Evolutionary conservation across 352 stramenopile genomes (phyloP).

Genomic region (Globisporangium okanoganense): DNA sequence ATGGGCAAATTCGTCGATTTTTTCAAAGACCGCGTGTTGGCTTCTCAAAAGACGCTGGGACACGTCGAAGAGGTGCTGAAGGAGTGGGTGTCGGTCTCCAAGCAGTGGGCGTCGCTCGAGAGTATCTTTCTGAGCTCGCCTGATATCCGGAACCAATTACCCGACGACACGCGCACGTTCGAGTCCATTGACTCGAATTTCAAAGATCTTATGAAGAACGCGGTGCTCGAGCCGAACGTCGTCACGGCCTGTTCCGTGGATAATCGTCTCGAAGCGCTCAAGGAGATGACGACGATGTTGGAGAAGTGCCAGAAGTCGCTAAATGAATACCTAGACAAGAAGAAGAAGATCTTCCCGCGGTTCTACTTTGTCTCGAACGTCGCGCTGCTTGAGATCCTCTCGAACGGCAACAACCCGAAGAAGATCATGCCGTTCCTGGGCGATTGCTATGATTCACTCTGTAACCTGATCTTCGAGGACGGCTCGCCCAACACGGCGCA

Average conservation of each 20-base stretch:
- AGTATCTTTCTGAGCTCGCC: conserved; percentile 88
- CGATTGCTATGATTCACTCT: conserved; percentile 97
- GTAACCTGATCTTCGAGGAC: conserved; percentile 77
- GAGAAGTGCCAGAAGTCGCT: conserved; percentile 88
- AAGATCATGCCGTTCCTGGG: conserved; percentile 98
- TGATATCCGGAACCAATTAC: conserved; percentile 86
- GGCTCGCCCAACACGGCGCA: conserved; percentile 73
- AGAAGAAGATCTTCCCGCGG: conserved; percentile 90
- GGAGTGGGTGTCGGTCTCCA: conserved; percentile 85
- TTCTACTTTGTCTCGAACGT: conserved; percentile 91
- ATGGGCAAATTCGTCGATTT: conserved; percentile 92
- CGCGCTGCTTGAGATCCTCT: conserved; percentile 82
- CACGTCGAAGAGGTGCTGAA: conserved; percentile 87
- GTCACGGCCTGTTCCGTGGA: conserved; percentile 74
- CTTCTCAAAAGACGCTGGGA: conserved; percentile 74
- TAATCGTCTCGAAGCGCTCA: conserved; percentile 74
- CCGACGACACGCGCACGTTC: conserved; percentile 83
- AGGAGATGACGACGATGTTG: conserved; percentile 87
- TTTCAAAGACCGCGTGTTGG: conserved; percentile 82
- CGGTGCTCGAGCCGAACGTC: conserved; percentile 81
- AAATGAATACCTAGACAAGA: conserved; percentile 90
- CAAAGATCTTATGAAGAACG: conserved; percentile 89
- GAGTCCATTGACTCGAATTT: conserved; percentile 89
- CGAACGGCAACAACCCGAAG: conserved; percentile 93
- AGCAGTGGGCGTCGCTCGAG: conserved; percentile 86